Conservation (phyloP, 2,329 filamentous ascomycete species). For the Xylariales sp. region DNA sequence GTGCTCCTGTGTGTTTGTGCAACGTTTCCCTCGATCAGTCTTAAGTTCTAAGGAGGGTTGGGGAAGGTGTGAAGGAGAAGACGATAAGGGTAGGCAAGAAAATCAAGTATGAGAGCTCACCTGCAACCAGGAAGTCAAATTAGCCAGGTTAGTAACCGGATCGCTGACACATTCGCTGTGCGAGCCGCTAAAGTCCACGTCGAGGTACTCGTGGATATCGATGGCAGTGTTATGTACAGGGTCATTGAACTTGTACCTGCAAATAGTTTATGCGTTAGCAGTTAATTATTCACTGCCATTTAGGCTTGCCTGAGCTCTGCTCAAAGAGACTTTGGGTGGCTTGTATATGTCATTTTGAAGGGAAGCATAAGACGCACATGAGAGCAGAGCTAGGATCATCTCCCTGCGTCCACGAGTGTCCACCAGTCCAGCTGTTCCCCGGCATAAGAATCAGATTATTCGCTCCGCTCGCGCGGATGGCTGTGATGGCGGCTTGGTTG, state of each 20-base stretch:
- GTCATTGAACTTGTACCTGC: conserved; percentile 38
- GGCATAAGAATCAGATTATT: conserved; percentile 44
- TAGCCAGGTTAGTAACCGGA: conserved; percentile 32
- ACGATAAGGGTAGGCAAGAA: neutral
- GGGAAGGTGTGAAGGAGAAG: too few species aligned
- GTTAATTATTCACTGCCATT: too few species aligned
- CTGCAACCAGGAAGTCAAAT: conserved; percentile 40
- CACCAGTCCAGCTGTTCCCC: conserved; percentile 45
- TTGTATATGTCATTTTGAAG: too few species aligned
- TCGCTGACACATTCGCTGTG: conserved; percentile 36
- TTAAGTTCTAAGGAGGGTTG: too few species aligned
- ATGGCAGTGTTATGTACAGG: conserved; percentile 43
- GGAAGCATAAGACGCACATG: too few species aligned
- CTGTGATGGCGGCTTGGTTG: conserved; percentile 41
- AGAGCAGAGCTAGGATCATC: conserved; percentile 31
- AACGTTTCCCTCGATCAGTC: neutral
- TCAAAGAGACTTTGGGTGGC: too few species aligned
- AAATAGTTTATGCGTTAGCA: too few species aligned
- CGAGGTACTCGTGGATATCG: conserved; percentile 49
- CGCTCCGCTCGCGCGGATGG: conserved; percentile 37
- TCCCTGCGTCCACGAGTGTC: conserved; percentile 39
- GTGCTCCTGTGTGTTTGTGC: conserved; percentile 20
- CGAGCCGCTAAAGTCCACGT: conserved; percentile 40
- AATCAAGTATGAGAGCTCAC: conserved; percentile 9
- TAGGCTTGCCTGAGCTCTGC: too few species aligned